phyloP scores from a whole-genome alignment of 2,329 filamentous ascomycete species.

The Parastagonospora avenae region DNA sequence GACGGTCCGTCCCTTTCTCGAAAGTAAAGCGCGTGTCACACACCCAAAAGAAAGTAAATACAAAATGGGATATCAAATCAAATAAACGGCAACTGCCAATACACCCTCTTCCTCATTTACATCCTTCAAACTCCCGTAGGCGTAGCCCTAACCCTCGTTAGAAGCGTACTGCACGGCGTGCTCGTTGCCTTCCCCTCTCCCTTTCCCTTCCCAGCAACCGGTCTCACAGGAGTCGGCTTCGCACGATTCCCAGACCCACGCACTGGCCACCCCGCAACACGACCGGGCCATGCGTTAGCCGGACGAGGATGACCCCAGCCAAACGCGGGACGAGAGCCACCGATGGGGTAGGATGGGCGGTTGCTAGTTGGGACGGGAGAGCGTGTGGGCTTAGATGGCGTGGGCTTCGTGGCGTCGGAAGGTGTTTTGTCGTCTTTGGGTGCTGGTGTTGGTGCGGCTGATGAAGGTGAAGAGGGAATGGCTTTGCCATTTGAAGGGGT shows the following conservation, averaged over 20 bases:
- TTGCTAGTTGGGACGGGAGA: conserved; percentile 11
- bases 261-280: conserved; percentile 6
- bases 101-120: background rate
- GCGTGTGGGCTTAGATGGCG: conserved; percentile 1
- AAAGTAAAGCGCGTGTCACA: too few relatives aligned
- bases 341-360: conserved; percentile 7
- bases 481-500: conserved; percentile 7
- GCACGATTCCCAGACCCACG: conserved; percentile 5
- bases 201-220: conserved; percentile 10
- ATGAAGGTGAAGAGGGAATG: conserved; percentile 2
- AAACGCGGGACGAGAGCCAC: conserved; percentile 10
- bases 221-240: conserved; percentile 1
- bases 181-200: conserved; percentile 9
- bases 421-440: background rate
- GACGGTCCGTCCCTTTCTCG: too few relatives aligned
- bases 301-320: conserved; percentile 23
- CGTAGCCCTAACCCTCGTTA: conserved; percentile 29
- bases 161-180: conserved; percentile 24
- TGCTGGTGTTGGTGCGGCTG: background rate
- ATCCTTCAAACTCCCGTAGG: conserved; percentile 10
- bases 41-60: too few relatives aligned
- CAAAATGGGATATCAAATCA: too few relatives aligned
- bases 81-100: conserved; percentile 2
- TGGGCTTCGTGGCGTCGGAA: conserved; percentile 3
- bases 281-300: conserved; percentile 17